These are phyloP conservation scores for Eucalyptus regnans DNA, from an alignment of 345 rosid species.

Conservation along the genomic window DNA sequence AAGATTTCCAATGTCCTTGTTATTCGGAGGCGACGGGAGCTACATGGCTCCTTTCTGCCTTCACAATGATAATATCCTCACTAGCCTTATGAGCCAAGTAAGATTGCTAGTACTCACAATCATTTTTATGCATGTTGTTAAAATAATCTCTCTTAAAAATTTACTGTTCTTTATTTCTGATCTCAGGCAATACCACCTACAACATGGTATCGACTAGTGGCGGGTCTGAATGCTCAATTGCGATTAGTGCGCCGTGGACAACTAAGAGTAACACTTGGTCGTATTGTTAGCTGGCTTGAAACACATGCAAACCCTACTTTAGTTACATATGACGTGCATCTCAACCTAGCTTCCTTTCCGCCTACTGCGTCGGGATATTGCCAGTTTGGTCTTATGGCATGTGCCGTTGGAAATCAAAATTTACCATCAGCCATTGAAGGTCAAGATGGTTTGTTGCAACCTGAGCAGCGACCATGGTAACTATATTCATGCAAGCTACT, in stretches of 20 bases:
- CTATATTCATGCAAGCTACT: neutral
- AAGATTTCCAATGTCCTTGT: slow-evolving; percentile 66
- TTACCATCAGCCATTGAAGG: slow-evolving; percentile 1
- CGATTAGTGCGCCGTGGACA: slow-evolving; percentile 67
- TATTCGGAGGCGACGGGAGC: slow-evolving; percentile 91
- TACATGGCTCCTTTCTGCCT: slow-evolving; percentile 85
- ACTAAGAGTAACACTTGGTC: slow-evolving; percentile 52
- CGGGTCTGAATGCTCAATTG: slow-evolving; percentile 87
- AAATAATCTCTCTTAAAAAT: neutral
- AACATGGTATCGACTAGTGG: slow-evolving; percentile 84
- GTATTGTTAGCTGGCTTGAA: slow-evolving; percentile 74
- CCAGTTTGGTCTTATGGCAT: slow-evolving; percentile 68
- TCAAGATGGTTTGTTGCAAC: slow-evolving; percentile 12
- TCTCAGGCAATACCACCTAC: slow-evolving; percentile 77
- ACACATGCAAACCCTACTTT: slow-evolving; percentile 91
- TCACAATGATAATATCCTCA: slow-evolving; percentile 70
- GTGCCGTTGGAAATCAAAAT: slow-evolving; percentile 23
- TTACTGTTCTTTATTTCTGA: neutral
- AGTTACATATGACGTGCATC: slow-evolving; percentile 38
- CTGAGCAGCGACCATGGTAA: slow-evolving; percentile 39
- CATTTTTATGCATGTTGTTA: neutral
- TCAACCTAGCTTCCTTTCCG: slow-evolving; percentile 85
- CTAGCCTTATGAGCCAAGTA: slow-evolving; percentile 93
- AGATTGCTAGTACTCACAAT: neutral
- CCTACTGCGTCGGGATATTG: slow-evolving; percentile 58